Conservation (phyloP, 169 alveolate genomes). For the Toxoplasma gondii region DNA sequence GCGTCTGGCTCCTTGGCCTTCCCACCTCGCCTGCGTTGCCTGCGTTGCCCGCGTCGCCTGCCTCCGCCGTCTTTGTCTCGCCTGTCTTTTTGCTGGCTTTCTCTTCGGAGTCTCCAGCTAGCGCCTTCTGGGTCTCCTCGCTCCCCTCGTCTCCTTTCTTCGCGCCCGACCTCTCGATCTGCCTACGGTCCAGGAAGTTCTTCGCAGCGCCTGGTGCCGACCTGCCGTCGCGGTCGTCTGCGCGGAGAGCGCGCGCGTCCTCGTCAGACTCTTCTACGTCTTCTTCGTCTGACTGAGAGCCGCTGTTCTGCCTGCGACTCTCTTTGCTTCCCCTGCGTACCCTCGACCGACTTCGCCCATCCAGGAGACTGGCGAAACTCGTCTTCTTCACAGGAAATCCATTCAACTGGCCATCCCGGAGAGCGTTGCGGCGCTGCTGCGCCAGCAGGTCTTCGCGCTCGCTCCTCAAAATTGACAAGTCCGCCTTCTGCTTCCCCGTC, state of each 20-base stretch:
- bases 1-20: not conserved
- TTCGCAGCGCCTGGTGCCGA: no score
- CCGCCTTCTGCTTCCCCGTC: constrained; percentile 23
- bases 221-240: no score
- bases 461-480: not conserved
- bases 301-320: not conserved
- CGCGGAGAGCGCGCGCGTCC: no score
- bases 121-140: no score
- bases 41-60: not conserved
- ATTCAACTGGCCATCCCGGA: not conserved
- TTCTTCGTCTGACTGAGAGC: not conserved
- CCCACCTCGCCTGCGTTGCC: not conserved
- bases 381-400: not conserved
- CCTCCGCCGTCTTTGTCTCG: not conserved
- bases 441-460: not conserved
- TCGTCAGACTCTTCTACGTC: not conserved
- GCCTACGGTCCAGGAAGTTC: no score
- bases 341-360: not conserved
- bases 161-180: no score
- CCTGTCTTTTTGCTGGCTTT: no score
- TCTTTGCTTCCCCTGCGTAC: not conserved
- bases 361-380: not conserved
- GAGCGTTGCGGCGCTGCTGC: not conserved
- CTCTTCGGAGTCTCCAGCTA: no score
- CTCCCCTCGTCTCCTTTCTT: no score